A percentile compares a stretch with the other conserved stretches of the same genome.
Conservation (phyloP, 2,329 filamentous ascomycete species). For the Pseudocercospora crystallina region DNA sequence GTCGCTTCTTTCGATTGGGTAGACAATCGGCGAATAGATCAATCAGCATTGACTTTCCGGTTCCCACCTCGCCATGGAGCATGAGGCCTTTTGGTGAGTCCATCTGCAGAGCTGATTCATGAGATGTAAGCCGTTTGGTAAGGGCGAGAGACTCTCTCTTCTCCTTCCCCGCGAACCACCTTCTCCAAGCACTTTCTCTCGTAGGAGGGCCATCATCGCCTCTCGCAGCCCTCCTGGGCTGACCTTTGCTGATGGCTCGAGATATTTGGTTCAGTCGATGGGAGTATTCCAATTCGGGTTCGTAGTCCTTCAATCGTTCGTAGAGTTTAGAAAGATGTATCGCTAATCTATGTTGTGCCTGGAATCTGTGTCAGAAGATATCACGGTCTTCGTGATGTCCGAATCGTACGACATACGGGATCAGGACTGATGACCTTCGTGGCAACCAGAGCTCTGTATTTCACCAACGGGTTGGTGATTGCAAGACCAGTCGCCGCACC, state of each 20-base stretch:
- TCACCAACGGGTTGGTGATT: conserved; percentile 68
- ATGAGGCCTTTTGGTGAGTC: conserved; percentile 73
- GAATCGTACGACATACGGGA: conserved; percentile 36
- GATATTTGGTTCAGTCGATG: conserved; percentile 63
- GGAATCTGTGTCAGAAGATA: conserved; percentile 37
- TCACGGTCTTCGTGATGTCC: neutral
- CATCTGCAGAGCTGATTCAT: conserved; percentile 70
- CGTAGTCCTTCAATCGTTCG: conserved; percentile 72
- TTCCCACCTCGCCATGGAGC: conserved; percentile 78
- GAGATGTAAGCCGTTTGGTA: conserved; percentile 65
- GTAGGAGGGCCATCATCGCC: conserved; percentile 8
- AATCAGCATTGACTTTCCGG: conserved; percentile 81
- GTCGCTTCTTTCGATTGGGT: conserved; percentile 68
- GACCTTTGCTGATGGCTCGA: conserved; percentile 37
- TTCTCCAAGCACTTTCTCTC: conserved; percentile 45
- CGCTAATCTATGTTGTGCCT: conserved; percentile 47
- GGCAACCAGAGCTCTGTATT: conserved; percentile 70
- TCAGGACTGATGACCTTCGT: conserved; percentile 68
- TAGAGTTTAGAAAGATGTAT: conserved; percentile 78
- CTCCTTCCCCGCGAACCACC: conserved; percentile 55
- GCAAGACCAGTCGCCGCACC: conserved; percentile 39
- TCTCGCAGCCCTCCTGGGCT: conserved; percentile 13
- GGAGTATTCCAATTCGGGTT: conserved; percentile 68
- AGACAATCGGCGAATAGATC: conserved; percentile 77
- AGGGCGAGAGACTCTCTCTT: conserved; percentile 59